phyloP scores from a whole-genome alignment of 2,329 filamentous ascomycete genomes.

The Biscogniauxia sp. region DNA sequence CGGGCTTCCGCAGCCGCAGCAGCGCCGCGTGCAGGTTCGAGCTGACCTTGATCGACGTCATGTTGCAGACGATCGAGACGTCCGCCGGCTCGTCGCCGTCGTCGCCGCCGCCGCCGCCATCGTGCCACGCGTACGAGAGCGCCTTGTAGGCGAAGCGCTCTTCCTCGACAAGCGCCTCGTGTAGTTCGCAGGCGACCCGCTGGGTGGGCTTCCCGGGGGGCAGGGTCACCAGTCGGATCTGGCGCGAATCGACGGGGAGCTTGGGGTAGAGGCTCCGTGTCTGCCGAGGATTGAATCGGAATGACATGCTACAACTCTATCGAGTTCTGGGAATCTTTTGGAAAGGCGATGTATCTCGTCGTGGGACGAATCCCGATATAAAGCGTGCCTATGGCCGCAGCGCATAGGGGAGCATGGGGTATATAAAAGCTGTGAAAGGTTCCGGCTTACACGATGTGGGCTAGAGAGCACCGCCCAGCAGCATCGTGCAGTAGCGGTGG shows the following conservation, averaged over 20 bases:
- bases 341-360: neutral
- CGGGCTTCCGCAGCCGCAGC: conserved; percentile 8
- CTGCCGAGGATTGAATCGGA: neutral
- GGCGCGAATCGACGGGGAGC: neutral
- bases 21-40: conserved; percentile 16
- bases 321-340: neutral
- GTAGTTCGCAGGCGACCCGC: conserved; percentile 11
- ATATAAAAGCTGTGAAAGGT: neutral
- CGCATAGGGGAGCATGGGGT: neutral
- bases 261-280: conserved; percentile 3
- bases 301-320: neutral
- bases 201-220: conserved; percentile 4
- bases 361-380: no score
- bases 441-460: neutral
- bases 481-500: neutral
- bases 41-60: conserved; percentile 10
- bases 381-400: neutral
- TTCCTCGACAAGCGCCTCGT: conserved; percentile 7
- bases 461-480: neutral
- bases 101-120: conserved; percentile 9
- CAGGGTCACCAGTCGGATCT: conserved; percentile 12
- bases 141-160: conserved; percentile 14
- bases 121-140: conserved; percentile 18
- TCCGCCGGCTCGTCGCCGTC: conserved; percentile 3
- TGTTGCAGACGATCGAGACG: conserved; percentile 13